Evolutionary conservation across 2,329 filamentous ascomycete genomes (phyloP).

Genomic region (Neonectria hederae): DNA sequence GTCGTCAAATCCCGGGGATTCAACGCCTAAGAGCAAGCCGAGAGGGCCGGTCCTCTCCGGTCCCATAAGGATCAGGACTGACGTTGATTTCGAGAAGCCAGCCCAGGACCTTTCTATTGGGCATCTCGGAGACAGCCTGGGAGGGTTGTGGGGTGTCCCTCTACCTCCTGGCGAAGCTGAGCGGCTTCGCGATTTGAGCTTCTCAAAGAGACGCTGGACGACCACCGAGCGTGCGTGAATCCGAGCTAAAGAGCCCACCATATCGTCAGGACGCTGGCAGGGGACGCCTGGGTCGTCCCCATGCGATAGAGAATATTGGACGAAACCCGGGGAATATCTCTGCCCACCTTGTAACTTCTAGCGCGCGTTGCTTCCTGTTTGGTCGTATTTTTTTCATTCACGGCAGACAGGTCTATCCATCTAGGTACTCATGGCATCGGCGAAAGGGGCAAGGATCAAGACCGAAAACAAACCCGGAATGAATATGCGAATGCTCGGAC

Average conservation of each 20-base stretch:
- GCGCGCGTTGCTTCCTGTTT: conserved; percentile 37
- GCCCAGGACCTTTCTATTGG: conserved; percentile 46
- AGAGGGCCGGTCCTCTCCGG: conserved; percentile 46
- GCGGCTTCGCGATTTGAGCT: conserved; percentile 55
- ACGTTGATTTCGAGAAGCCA: conserved; percentile 43
- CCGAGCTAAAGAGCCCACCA: conserved; percentile 11
- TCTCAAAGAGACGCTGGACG: conserved; percentile 65
- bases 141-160: conserved; percentile 57
- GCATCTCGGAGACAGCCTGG: conserved; percentile 50
- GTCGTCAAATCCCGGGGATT: conserved; percentile 25
- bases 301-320: conserved; percentile 9
- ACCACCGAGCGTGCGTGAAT: conserved; percentile 56
- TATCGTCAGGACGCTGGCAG: conserved; percentile 13
- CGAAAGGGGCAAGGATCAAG: conserved; percentile 35
- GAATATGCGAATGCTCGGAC: conserved; percentile 4
- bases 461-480: conserved; percentile 20
- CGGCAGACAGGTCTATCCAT: conserved; percentile 35
- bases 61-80: conserved; percentile 50
- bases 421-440: conserved; percentile 39
- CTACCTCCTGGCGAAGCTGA: conserved; percentile 57
- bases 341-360: conserved; percentile 32
- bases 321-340: conserved; percentile 12
- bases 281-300: conserved; percentile 23
- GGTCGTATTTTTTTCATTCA: conserved; percentile 24
- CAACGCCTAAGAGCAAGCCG: conserved; percentile 32